phyloP scores from a whole-genome alignment of 192 early-diverging fungal genomes.

The Ramicandelaber brevisporus region DNA sequence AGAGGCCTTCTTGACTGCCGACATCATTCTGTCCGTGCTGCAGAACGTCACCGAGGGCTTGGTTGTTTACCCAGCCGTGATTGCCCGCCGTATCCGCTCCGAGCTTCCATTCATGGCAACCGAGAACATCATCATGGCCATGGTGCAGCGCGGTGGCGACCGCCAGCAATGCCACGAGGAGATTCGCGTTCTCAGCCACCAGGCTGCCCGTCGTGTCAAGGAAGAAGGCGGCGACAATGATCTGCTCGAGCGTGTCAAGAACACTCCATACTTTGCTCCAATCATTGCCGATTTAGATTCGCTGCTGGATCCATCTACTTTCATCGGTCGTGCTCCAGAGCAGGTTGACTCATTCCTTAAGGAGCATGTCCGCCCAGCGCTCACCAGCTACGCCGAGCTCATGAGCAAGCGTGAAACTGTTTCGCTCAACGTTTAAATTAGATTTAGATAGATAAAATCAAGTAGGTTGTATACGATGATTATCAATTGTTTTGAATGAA shows the following conservation, averaged over 20 bases:
- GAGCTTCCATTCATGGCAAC: conserved; percentile 99
- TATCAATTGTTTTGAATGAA: too few relatives aligned
- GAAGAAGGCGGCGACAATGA: conserved; percentile 82
- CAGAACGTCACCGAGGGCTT: conserved; percentile 94
- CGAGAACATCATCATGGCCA: conserved; percentile 98
- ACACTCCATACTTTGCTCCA: conserved; percentile 63
- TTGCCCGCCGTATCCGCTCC: conserved; percentile 65
- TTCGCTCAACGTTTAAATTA: conserved; percentile 45
- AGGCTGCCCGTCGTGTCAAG: conserved; percentile 83
- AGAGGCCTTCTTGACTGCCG: conserved; percentile 89
- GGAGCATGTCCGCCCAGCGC: conserved; percentile 55
- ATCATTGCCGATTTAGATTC: conserved; percentile 46
- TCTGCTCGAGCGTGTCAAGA: conserved; percentile 70
- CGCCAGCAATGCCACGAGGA: conserved; percentile 90
- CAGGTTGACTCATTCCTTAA: conserved; percentile 72
- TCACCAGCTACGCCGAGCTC: conserved; percentile 40
- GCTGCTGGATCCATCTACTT: conserved; percentile 71
- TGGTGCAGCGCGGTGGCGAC: conserved; percentile 90
- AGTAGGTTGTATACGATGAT: too few relatives aligned
- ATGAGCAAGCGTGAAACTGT: conserved; percentile 36
- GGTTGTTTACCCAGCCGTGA: conserved; percentile 92
- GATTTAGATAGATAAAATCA: too few relatives aligned
- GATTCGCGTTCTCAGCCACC: conserved; percentile 81
- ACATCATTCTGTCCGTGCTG: conserved; percentile 81
- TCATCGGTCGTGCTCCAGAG: conserved; percentile 81